Percentiles rank a stretch among this genome's conserved stretches.
Conservation (phyloP, 2,329 filamentous ascomycete genomes). For the Colletotrichum destructivum region DNA sequence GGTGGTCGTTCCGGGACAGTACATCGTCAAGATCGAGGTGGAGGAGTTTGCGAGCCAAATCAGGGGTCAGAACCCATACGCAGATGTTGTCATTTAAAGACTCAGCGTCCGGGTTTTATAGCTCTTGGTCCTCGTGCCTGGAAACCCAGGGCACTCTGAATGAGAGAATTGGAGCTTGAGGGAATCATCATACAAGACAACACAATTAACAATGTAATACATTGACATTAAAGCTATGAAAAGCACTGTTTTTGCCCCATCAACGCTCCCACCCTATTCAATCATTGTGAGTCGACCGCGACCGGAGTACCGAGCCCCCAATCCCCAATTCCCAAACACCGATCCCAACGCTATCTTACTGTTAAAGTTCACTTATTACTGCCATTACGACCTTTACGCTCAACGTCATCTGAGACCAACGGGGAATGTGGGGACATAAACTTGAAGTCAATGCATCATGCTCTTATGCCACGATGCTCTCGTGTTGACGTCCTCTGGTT, state of each 20-base stretch:
- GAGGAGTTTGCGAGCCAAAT: conserved; percentile 79
- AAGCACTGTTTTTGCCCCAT: conserved; percentile 10
- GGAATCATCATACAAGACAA: not conserved
- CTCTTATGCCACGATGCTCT: conserved; percentile 62
- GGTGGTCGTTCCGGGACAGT: conserved; percentile 88
- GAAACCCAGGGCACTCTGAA: too few relatives aligned
- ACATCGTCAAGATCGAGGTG: conserved; percentile 90
- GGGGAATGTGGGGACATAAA: not conserved
- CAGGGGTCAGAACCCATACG: conserved; percentile 42
- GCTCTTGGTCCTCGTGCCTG: not conserved
- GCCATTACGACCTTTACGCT: conserved; percentile 15
- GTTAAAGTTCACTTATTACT: conserved; percentile 5
- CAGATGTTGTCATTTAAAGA: not conserved
- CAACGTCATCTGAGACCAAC: not conserved
- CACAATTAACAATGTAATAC: not conserved
- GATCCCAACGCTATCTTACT: conserved; percentile 13
- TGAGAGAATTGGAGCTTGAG: not conserved
- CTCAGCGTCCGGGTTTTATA: not conserved
- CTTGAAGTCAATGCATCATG: not conserved
- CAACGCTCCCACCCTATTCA: conserved; percentile 2
- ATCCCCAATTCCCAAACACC: conserved; percentile 32
- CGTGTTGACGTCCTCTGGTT: conserved; percentile 69
- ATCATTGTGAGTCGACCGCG: conserved; percentile 20
- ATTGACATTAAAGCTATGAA: conserved; percentile 24
- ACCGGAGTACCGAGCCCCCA: conserved; percentile 28